Conservation (phyloP, 2,329 filamentous ascomycete genomes). For the Botrytis aclada region DNA sequence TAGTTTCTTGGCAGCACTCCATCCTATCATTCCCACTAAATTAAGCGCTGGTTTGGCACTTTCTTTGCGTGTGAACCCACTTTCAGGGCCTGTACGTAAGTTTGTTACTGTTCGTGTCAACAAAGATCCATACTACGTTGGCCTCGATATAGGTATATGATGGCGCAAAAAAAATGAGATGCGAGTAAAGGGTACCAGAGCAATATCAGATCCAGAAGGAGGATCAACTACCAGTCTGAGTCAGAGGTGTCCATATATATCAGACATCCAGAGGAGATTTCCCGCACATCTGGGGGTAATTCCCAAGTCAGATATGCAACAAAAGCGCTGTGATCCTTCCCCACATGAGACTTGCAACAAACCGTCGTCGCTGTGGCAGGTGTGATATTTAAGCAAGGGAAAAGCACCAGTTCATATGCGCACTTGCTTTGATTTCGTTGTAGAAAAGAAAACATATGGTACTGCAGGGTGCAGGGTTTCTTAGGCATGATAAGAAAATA, state of each 20-base stretch:
- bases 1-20: neutral
- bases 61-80: neutral
- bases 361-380: neutral
- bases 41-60: neutral
- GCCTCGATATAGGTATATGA: neutral
- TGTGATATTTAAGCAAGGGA: neutral
- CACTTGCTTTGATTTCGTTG: neutral
- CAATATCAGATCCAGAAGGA: neutral
- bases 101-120: neutral
- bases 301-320: neutral
- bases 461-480: neutral
- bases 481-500: neutral
- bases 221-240: neutral
- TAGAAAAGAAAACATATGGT: neutral
- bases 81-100: neutral
- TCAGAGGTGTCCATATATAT: neutral
- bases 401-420: neutral
- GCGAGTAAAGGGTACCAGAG: neutral
- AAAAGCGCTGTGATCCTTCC: neutral
- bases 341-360: neutral
- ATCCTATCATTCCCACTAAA: neutral
- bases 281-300: neutral
- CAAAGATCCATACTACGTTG: neutral
- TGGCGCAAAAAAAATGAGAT: no score
- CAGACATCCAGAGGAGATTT: neutral